A percentile compares a stretch with the other conserved stretches of the same genome.
Evolutionary conservation across 2,329 filamentous ascomycete species (phyloP).

Genomic region (Pestalotiopsis sp.): DNA sequence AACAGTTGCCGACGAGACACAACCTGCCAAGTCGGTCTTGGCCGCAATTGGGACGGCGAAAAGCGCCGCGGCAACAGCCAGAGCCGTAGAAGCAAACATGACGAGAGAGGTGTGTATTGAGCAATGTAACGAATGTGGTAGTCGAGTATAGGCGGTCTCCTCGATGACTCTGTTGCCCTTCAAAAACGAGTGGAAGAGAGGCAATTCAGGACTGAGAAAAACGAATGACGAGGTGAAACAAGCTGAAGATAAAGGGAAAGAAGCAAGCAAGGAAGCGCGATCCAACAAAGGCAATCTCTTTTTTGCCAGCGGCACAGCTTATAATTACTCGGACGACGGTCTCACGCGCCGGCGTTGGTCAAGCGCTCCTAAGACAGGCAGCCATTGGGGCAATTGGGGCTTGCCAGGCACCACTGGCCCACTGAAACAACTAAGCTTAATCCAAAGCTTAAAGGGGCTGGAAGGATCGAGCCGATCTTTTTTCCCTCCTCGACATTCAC

Average conservation of each 20-base stretch:
- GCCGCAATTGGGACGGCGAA: constrained; percentile 37
- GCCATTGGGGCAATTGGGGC: background rate
- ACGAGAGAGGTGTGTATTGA: background rate
- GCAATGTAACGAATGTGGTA: background rate
- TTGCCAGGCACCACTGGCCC: background rate
- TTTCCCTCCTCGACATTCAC: background rate
- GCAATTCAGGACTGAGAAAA: background rate
- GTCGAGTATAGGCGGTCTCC: background rate
- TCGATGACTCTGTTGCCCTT: no score
- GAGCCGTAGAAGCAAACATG: background rate
- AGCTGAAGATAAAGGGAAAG: no score
- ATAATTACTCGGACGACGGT: no score
- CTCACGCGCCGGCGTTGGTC: no score
- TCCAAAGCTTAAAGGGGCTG: background rate
- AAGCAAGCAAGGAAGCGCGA: background rate
- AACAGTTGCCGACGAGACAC: constrained; percentile 38
- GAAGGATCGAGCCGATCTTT: background rate
- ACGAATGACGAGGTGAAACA: background rate
- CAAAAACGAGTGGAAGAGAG: no score
- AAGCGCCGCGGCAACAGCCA: constrained; percentile 22
- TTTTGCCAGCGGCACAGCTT: no score
- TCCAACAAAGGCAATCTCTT: no score
- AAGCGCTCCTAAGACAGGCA: background rate
- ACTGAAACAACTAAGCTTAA: constrained; percentile 13
- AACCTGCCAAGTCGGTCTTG: constrained; percentile 48